Conservation (phyloP, 306 rosid species). For the Cicer chorassanicum region DNA sequence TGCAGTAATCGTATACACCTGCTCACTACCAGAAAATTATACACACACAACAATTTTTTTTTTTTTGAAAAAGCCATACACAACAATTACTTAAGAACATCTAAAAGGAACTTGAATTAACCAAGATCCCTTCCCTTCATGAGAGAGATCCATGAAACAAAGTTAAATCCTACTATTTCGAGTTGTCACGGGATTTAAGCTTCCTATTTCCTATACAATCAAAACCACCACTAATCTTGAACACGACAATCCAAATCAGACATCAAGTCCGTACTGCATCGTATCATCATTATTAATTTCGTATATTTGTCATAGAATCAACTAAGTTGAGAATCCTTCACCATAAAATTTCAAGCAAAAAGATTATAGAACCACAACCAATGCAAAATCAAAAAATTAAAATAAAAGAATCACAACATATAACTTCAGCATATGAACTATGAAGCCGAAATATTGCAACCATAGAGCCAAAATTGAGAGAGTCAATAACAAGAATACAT, state of each 20-base stretch:
- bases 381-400: background rate
- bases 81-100: background rate
- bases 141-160: background rate
- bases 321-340: background rate
- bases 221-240: background rate
- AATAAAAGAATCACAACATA: conserved; percentile 16
- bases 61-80: background rate
- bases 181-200: background rate
- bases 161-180: background rate
- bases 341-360: background rate
- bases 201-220: background rate
- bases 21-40: background rate
- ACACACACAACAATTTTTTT: background rate
- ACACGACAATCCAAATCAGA: background rate
- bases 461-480: background rate
- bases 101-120: background rate
- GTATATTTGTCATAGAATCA: background rate
- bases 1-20: background rate
- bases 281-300: background rate
- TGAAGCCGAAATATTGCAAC: conserved; percentile 5
- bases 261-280: background rate
- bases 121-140: background rate
- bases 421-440: background rate
- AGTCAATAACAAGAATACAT: background rate
- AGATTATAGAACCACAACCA: background rate